phyloP scores from a whole-genome alignment of 2,329 filamentous ascomycete species.

The Aspergillus sp. region DNA sequence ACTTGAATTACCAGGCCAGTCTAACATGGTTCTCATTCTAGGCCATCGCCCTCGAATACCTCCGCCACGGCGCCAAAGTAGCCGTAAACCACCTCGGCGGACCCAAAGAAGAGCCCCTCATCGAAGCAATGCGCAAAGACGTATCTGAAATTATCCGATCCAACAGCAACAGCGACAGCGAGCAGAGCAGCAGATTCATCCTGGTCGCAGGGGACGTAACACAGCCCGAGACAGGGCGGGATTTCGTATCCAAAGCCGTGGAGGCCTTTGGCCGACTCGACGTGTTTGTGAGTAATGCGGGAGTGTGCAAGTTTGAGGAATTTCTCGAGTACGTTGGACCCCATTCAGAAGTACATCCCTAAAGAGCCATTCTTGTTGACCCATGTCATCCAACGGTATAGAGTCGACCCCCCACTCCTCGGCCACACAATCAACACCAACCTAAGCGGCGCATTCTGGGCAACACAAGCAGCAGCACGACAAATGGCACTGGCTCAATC shows the following conservation, averaged over 20 bases:
- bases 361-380: too few species aligned
- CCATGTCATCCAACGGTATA: conserved; percentile 24
- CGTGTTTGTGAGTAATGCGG: conserved; percentile 85
- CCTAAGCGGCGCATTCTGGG: conserved; percentile 84
- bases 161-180: conserved; percentile 25
- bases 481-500: conserved; percentile 76
- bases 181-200: conserved; percentile 50
- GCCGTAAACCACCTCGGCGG: conserved; percentile 75
- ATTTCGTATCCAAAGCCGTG: conserved; percentile 68
- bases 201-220: conserved; percentile 77
- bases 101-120: conserved; percentile 31
- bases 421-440: conserved; percentile 74
- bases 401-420: conserved; percentile 69
- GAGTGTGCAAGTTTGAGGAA: conserved; percentile 83
- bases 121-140: conserved; percentile 34
- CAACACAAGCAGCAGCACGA: conserved; percentile 78
- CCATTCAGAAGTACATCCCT: not conserved
- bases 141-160: conserved; percentile 28
- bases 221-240: conserved; percentile 68
- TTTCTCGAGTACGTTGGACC: conserved; percentile 65
- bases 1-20: not conserved
- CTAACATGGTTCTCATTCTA: conserved; percentile 11
- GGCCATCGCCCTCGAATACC: conserved; percentile 78
- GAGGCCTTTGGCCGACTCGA: conserved; percentile 59
- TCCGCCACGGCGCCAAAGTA: conserved; percentile 75